phyloP scores from a whole-genome alignment of 805 yeast species.

The Candida maris region DNA sequence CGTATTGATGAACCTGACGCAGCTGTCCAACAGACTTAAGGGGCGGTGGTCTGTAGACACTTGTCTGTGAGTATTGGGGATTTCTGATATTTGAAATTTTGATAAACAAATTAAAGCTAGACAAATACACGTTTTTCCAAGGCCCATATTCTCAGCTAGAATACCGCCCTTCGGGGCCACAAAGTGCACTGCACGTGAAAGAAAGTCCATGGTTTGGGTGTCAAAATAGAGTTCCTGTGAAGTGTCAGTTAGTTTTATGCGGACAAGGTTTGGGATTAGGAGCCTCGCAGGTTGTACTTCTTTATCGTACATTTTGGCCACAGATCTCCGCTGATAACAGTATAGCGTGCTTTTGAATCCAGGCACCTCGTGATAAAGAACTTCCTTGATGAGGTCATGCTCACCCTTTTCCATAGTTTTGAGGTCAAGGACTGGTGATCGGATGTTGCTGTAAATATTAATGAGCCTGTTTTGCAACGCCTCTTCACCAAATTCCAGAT shows the following conservation, averaged over 20 bases:
- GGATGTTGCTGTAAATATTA: constrained; percentile 34
- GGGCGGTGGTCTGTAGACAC: constrained; percentile 20
- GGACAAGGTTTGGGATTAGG: constrained; percentile 22
- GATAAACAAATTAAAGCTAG: constrained; percentile 54
- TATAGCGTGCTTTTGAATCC: constrained; percentile 54
- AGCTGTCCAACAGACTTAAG: constrained; percentile 35
- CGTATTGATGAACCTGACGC: constrained; percentile 40
- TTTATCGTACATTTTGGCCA: constrained; percentile 54
- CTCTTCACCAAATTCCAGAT: constrained; percentile 10
- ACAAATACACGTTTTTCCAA: constrained; percentile 62
- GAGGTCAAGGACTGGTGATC: constrained; percentile 29
- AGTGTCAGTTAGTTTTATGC: not conserved
- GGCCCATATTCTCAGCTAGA: constrained; percentile 65
- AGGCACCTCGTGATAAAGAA: constrained; percentile 30
- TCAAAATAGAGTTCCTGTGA: constrained; percentile 34
- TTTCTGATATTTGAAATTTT: constrained; percentile 45
- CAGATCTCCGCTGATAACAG: constrained; percentile 57
- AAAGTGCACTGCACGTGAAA: constrained; percentile 38
- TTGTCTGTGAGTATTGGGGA: constrained; percentile 33
- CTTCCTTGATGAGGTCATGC: constrained; percentile 17
- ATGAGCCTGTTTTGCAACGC: constrained; percentile 24
- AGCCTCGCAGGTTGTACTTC: constrained; percentile 37
- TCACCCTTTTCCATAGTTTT: constrained; percentile 18
- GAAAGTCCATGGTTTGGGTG: constrained; percentile 29
- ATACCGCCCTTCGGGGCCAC: constrained; percentile 57